Percentiles rank a stretch among this genome's conserved stretches.
Conservation (phyloP, 345 rosid species). For the Pugionium dolabratum region DNA sequence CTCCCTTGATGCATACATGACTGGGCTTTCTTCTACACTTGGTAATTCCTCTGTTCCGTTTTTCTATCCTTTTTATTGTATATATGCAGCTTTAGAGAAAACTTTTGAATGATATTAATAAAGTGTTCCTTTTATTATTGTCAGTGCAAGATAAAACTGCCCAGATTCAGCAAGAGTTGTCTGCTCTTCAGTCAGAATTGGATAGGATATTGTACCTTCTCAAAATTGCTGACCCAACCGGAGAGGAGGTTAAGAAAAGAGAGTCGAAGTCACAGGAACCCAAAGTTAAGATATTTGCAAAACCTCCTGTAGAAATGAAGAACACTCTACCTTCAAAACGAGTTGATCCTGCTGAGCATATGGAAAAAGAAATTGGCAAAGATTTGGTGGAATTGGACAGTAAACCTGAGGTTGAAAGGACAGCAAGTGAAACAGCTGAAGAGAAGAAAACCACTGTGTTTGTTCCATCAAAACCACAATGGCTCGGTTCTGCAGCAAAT, state of each 20-base stretch:
- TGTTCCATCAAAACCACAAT: slow-evolving; percentile 69
- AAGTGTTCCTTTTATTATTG: slow-evolving; percentile 4
- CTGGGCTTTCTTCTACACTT: slow-evolving; percentile 82
- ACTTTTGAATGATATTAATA: neutral
- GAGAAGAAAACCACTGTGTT: slow-evolving; percentile 48
- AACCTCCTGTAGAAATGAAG: slow-evolving; percentile 44
- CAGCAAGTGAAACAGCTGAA: slow-evolving; percentile 41
- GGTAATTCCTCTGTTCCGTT: slow-evolving; percentile 42
- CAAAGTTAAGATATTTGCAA: slow-evolving; percentile 41
- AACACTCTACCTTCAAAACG: slow-evolving; percentile 41
- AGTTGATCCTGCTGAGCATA: slow-evolving; percentile 32
- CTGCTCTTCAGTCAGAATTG: slow-evolving; percentile 67
- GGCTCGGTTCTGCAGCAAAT: slow-evolving; percentile 87
- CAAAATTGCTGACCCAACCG: slow-evolving; percentile 90
- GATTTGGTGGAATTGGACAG: slow-evolving; percentile 29
- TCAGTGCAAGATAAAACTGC: slow-evolving; percentile 71
- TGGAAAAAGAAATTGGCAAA: slow-evolving; percentile 41
- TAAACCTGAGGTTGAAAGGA: slow-evolving; percentile 47
- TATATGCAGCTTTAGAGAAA: neutral
- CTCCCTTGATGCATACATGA: slow-evolving; percentile 89
- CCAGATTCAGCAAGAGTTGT: slow-evolving; percentile 64
- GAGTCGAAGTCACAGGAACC: slow-evolving; percentile 49
- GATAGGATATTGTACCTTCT: slow-evolving; percentile 69
- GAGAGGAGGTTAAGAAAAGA: slow-evolving; percentile 72
- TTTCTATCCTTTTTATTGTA: neutral